Evolutionary conservation across 2,329 filamentous ascomycete species (phyloP).

Genomic region (Elsinoe batatas): DNA sequence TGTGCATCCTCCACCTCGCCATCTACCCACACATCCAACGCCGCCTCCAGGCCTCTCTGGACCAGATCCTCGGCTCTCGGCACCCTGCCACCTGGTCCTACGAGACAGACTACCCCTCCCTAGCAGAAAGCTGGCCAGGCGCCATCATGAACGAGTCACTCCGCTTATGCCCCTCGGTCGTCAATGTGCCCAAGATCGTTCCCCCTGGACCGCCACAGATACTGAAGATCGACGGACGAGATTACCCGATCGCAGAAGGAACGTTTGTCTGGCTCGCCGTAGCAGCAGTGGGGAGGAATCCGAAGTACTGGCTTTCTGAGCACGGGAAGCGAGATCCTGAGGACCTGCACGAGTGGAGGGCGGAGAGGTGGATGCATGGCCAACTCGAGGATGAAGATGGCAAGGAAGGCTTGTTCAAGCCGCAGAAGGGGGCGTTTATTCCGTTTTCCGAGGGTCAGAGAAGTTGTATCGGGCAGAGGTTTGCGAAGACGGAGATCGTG

Average conservation of each 20-base stretch:
- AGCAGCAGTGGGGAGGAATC: not conserved
- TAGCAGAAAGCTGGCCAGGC: not conserved
- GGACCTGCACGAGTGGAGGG: not conserved
- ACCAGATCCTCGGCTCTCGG: not conserved
- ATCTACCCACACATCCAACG: conserved; percentile 7
- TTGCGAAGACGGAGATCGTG: conserved; percentile 6
- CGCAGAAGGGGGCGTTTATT: not conserved
- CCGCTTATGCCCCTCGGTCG: not conserved
- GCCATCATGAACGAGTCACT: conserved; percentile 5
- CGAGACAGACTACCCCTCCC: not conserved
- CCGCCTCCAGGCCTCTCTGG: not conserved
- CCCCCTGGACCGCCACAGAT: not conserved
- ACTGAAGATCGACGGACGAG: not conserved
- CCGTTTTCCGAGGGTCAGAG: conserved; percentile 3
- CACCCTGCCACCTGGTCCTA: not conserved
- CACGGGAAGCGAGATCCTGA: not conserved
- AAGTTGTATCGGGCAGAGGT: conserved; percentile 7
- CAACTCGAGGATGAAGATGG: not conserved
- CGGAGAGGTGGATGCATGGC: conserved; percentile 7
- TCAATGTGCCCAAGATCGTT: conserved; percentile 2
- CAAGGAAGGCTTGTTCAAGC: not conserved
- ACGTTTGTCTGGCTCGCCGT: conserved; percentile 2
- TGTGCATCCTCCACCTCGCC: conserved; percentile 6
- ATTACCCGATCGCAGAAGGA: not conserved
- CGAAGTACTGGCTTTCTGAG: not conserved